phyloP scores from a whole-genome alignment of 805 yeast species.

The Candida sphagnicola region DNA sequence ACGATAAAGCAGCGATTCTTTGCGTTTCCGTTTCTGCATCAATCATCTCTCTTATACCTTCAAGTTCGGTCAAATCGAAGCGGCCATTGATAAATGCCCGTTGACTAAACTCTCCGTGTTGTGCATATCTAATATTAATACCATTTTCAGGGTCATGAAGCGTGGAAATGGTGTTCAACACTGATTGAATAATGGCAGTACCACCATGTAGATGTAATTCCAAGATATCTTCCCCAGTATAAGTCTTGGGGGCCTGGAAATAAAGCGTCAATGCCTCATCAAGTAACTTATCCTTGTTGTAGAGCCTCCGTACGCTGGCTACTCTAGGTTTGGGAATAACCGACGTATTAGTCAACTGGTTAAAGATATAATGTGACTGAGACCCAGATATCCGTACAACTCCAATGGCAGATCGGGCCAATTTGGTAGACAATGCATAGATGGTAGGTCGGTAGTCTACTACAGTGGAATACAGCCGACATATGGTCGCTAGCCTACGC shows the following conservation, averaged over 20 bases:
- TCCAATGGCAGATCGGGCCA: conserved; percentile 81
- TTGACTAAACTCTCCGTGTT: conserved; percentile 86
- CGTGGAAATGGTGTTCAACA: conserved; percentile 55
- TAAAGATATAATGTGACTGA: conserved; percentile 43
- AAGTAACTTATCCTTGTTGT: conserved; percentile 38
- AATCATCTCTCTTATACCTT: conserved; percentile 83
- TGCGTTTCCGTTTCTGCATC: conserved; percentile 94
- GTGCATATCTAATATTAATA: conserved; percentile 67
- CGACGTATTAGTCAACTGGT: conserved; percentile 40
- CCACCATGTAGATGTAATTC: conserved; percentile 97
- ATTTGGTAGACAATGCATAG: conserved; percentile 84
- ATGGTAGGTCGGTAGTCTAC: conserved; percentile 55
- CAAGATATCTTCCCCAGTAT: conserved; percentile 87
- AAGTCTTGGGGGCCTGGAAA: conserved; percentile 72
- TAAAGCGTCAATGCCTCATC: conserved; percentile 75
- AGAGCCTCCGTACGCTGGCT: conserved; percentile 59
- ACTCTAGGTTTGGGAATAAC: conserved; percentile 44
- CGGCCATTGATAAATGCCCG: conserved; percentile 83
- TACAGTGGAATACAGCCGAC: background rate
- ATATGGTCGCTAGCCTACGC: background rate
- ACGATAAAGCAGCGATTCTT: conserved; percentile 65
- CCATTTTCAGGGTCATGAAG: conserved; percentile 45
- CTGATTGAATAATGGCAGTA: conserved; percentile 70
- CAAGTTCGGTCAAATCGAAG: conserved; percentile 84
- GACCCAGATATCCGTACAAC: conserved; percentile 83